These are phyloP conservation scores for Cupressus sempervirens DNA, from an alignment of 75 land plant species.

Conservation along the genomic window DNA sequence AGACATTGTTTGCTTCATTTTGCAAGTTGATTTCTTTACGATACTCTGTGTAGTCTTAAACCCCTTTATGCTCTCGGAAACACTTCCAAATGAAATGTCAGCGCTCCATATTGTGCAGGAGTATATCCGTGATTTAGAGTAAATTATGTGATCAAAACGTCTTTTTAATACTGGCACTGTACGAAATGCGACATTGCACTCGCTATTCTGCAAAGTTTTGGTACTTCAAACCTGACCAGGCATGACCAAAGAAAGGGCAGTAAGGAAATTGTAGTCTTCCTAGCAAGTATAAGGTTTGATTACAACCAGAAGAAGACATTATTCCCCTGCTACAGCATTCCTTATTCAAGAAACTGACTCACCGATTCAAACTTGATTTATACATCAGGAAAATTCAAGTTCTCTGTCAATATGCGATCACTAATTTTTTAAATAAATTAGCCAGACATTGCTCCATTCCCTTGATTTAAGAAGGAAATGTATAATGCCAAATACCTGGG, in stretches of 20 bases:
- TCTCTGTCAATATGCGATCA: not conserved
- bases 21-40: not conserved
- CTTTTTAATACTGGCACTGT: not conserved
- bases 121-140: not conserved
- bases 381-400: not conserved
- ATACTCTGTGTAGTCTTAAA: not conserved
- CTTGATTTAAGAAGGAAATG: not conserved
- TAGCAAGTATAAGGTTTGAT: not conserved
- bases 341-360: not conserved
- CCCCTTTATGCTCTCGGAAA: not conserved
- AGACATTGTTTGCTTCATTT: not conserved
- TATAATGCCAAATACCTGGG: slow-evolving; percentile 32
- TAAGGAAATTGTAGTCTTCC: not conserved
- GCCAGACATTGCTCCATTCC: not conserved
- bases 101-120: not conserved
- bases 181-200: not conserved
- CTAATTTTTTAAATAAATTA: not conserved
- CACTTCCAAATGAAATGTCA: not conserved
- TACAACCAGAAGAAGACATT: not conserved
- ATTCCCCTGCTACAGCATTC: not conserved
- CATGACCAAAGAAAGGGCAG: not conserved
- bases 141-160: not conserved
- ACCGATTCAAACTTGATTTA: not conserved
- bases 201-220: not conserved
- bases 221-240: not conserved